Percentiles rank a stretch among this genome's conserved stretches.
These are phyloP conservation scores for Colletotrichum limetticola DNA, from an alignment of 2,329 filamentous ascomycete species.

Conservation along the genomic window DNA sequence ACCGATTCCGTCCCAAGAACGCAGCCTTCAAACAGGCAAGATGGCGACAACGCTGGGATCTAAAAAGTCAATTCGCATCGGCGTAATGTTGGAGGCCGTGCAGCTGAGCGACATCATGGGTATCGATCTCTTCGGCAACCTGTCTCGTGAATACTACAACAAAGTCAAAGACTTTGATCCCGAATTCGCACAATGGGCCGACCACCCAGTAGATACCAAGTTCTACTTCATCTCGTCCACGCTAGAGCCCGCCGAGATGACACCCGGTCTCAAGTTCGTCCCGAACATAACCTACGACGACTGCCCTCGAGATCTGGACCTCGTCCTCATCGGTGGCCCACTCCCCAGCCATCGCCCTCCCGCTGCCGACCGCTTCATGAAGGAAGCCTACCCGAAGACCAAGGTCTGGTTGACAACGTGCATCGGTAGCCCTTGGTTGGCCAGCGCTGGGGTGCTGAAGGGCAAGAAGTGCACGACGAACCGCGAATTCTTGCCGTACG, in stretches of 20 bases:
- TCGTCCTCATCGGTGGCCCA: conserved; percentile 51
- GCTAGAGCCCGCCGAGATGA: conserved; percentile 44
- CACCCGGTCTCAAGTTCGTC: conserved; percentile 44
- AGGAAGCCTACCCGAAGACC: conserved; percentile 47
- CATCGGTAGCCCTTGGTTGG: conserved; percentile 51
- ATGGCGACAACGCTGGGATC: conserved; percentile 19
- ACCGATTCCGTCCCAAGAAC: background rate
- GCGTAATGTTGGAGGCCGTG: conserved; percentile 49
- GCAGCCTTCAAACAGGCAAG: background rate
- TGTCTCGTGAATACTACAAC: conserved; percentile 40
- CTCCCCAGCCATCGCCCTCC: conserved; percentile 43
- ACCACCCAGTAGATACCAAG: conserved; percentile 43
- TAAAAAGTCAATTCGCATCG: conserved; percentile 46
- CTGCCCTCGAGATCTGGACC: conserved; percentile 52
- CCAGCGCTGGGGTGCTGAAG: conserved; percentile 46
- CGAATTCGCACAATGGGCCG: conserved; percentile 34
- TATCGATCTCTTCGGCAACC: conserved; percentile 51
- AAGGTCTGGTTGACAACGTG: conserved; percentile 50
- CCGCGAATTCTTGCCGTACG: conserved; percentile 41
- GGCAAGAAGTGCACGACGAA: conserved; percentile 53
- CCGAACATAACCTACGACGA: conserved; percentile 52
- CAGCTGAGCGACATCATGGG: conserved; percentile 52
- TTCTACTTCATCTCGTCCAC: conserved; percentile 51
- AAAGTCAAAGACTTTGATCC: conserved; percentile 38
- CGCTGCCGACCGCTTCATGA: conserved; percentile 47